Base-by-base conservation (phyloP, 768 basidiomycete genomes). In the Collybiopsis luxurians region DNA sequence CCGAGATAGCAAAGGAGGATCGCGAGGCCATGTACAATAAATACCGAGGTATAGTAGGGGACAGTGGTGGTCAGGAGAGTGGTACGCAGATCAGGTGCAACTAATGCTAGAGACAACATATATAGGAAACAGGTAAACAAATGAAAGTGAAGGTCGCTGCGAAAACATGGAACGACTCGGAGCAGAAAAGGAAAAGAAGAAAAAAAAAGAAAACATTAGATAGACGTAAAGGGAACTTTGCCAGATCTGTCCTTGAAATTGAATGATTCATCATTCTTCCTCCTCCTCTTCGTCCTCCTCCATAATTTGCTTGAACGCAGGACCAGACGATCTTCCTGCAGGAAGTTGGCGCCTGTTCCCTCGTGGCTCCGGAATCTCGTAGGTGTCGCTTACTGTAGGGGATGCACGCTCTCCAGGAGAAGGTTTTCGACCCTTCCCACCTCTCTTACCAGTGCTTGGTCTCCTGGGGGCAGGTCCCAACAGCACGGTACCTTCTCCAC, bases 241-340 rank as follows among this genome's bases (percentile, higher is more conserved):
- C 40, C 40, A 6, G n/a, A 17, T 17, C n/a, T n/a, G n/a, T n/a
- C n/a, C n/a, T 42, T 17, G 31, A 34, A 34, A 34, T 13, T 13
- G 31, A 42, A 6, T 21, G 6, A 31, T 59, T 34, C 38, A 38
- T 57, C 56, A 63, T 70, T 67, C 78, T 66, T 90, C 85, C 63
- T 91, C 91, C 69, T 92, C 91, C 21, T 78, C 91, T 68, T 92
- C 91, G 61, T 93, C 91, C 66, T 92, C 91, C 67, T 92, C 91
- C 67, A 91, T 88, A 55, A 91, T 92, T 4, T 88, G 71, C 46
- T 75, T 71, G 63, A 90, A 90, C 9, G 89, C 85, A 49, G 82
- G 84, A 1, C 89, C 90, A n/a, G 82, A 73, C 28, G 50, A 51
- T 24, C 90, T 80, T n/a, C 71, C 76, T 48, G 76, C 68, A 24